Percentiles rank a stretch among this genome's conserved stretches.
phyloP scores from a whole-genome alignment of 805 yeast genomes.

The Priceomyces melissophilus region DNA sequence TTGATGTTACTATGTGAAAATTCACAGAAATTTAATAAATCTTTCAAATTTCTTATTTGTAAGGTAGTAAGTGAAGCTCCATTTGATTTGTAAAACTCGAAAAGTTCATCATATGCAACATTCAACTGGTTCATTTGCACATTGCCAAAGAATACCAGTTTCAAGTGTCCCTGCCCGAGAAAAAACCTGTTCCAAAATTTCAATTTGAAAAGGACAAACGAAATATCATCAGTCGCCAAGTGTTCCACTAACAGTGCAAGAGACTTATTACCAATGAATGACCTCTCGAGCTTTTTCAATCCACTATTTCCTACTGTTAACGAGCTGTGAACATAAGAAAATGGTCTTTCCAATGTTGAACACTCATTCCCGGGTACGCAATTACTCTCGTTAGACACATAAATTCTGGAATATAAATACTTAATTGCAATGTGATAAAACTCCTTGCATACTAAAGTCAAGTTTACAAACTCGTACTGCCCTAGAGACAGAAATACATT shows the following conservation, averaged over 20 bases:
- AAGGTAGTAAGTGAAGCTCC: constrained; percentile 4
- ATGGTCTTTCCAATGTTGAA: neutral
- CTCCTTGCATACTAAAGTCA: constrained; percentile 6
- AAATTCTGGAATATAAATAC: constrained; percentile 7
- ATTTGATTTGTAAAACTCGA: constrained; percentile 4
- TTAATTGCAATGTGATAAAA: constrained; percentile 3
- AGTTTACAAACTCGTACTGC: constrained; percentile 5
- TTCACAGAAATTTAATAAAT: constrained; percentile 1
- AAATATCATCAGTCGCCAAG: constrained; percentile 9
- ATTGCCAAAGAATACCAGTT: constrained; percentile 8
- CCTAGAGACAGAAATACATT: neutral
- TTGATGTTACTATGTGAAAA: neutral
- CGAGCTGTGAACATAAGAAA: constrained; percentile 2
- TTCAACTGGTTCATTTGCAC: constrained; percentile 10
- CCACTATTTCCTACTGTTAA: neutral
- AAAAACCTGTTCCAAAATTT: constrained; percentile 9
- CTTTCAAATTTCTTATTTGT: constrained; percentile 7
- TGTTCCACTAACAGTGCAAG: constrained; percentile 3
- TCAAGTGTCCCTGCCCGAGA: neutral
- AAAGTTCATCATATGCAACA: constrained; percentile 9
- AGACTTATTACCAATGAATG: constrained; percentile 1
- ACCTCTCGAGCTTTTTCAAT: constrained; percentile 8
- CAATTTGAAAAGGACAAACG: constrained; percentile 11
- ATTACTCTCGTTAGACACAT: constrained; percentile 7
- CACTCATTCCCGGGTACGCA: too few species aligned